Evolutionary conservation across 768 basidiomycete genomes (phyloP).

Genomic region (Suillus decipiens): DNA sequence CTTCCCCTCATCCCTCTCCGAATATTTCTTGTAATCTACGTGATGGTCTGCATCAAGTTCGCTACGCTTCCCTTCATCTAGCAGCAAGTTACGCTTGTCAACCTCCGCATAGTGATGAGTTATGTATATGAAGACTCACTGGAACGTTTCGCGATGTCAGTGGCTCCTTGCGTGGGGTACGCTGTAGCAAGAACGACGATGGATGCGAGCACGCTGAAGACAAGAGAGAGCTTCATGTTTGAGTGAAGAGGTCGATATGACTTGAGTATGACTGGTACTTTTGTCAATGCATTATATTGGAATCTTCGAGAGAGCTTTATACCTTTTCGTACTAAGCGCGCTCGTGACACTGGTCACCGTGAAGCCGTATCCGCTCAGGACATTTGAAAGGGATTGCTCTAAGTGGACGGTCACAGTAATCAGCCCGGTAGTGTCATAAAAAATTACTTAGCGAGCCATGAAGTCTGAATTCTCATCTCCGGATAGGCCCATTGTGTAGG

Average conservation of each 20-base stretch:
- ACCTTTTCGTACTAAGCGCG: not conserved
- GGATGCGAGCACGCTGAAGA: not conserved
- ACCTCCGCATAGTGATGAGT: not conserved
- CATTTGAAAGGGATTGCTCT: not conserved
- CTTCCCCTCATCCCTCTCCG: no score
- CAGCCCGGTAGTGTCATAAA: no score
- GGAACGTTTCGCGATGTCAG: not conserved
- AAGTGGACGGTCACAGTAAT: not conserved
- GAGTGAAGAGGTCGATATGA: not conserved
- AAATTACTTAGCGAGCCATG: not conserved
- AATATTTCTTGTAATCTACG: no score
- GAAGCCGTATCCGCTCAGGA: not conserved
- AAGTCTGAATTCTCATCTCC: no score
- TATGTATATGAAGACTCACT: not conserved
- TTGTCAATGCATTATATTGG: not conserved
- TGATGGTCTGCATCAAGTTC: no score
- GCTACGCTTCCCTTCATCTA: not conserved
- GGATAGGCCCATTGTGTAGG: no score
- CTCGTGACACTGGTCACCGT: not conserved
- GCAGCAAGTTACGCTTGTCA: not conserved
- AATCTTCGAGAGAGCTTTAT: not conserved
- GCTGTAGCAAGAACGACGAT: not conserved
- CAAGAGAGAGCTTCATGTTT: not conserved
- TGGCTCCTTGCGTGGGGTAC: not conserved
- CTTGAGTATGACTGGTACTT: not conserved